phyloP scores from a whole-genome alignment of 495 filamentous ascomycete species.

The Talaromyces liani region DNA sequence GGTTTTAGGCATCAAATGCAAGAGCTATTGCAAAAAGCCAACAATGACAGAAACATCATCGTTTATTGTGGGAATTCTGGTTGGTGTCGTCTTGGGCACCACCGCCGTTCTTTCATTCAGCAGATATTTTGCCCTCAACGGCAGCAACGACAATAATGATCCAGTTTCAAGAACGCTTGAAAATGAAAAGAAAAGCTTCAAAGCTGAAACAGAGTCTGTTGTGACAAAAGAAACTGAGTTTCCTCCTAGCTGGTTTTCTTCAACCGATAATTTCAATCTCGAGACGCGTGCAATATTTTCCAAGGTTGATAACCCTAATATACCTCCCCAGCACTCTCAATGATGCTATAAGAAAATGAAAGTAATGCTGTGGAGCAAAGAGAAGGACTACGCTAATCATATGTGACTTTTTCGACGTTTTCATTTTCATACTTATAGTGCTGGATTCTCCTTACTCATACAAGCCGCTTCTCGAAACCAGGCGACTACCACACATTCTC shows the following conservation, averaged over 20 bases:
- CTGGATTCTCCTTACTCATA: conserved; percentile 45
- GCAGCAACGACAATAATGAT: background rate
- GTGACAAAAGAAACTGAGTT: conserved; percentile 33
- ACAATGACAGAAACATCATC: background rate
- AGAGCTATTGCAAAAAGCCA: background rate
- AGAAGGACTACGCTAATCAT: background rate
- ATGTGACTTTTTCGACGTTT: background rate
- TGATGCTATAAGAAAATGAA: background rate
- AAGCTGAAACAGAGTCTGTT: background rate
- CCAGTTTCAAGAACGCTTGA: background rate
- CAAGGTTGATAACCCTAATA: conserved; percentile 19
- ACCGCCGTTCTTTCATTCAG: background rate
- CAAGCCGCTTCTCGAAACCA: conserved; percentile 32
- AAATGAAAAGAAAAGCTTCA: background rate
- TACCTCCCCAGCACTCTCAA: background rate
- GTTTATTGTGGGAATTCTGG: background rate
- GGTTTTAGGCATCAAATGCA: background rate
- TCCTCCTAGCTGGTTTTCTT: conserved; percentile 39
- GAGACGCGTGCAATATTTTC: conserved; percentile 48
- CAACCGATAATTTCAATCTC: conserved; percentile 38
- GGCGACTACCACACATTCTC: conserved; percentile 44
- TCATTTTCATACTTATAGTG: conserved; percentile 15
- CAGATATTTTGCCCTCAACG: background rate
- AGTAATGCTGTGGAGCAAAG: background rate
- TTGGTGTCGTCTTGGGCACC: background rate